Evolutionary conservation across 768 basidiomycete species (phyloP).

Genomic region (Porphyrellus cyaneotinctus): DNA sequence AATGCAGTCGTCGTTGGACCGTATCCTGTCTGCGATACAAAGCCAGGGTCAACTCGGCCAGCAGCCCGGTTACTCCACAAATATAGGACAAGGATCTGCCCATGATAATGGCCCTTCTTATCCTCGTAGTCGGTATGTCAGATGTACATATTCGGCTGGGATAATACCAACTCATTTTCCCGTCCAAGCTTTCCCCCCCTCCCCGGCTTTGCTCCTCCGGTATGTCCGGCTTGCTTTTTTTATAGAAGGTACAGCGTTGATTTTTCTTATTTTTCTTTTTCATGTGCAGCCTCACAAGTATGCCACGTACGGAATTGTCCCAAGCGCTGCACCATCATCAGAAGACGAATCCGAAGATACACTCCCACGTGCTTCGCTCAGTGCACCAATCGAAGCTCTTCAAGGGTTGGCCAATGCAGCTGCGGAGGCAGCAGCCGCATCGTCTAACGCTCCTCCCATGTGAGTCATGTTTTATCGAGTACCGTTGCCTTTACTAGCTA

Average conservation of each 20-base stretch:
- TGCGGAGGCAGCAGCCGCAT: conserved; percentile 83
- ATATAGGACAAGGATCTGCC: conserved; percentile 16
- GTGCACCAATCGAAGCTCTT: conserved; percentile 91
- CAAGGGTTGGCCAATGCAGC: conserved; percentile 94
- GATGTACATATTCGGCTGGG: conserved; percentile 22
- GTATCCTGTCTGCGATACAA: conserved; percentile 70
- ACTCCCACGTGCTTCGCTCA: conserved; percentile 75
- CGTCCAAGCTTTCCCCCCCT: conserved; percentile 69
- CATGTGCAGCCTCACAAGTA: conserved; percentile 74
- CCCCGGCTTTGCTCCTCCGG: conserved; percentile 89
- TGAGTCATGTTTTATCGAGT: conserved; percentile 19
- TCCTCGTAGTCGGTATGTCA: conserved; percentile 31
- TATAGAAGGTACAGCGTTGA: conserved; percentile 13
- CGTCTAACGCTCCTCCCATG: conserved; percentile 63
- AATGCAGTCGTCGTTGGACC: conserved; percentile 85
- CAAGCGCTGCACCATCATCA: conserved; percentile 78
- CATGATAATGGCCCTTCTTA: conserved; percentile 29
- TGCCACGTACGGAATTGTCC: conserved; percentile 85
- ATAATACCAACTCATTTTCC: conserved; percentile 29
- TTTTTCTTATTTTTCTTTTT: background rate
- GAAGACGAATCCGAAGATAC: conserved; percentile 93
- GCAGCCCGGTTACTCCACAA: conserved; percentile 21
- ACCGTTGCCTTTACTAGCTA: background rate
- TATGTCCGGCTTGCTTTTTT: conserved; percentile 35
- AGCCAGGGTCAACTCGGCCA: conserved; percentile 34